Percentiles rank a stretch among this genome's conserved stretches.
Conservation (phyloP, 768 basidiomycete species). For the Cyclocybe cylindracea region DNA sequence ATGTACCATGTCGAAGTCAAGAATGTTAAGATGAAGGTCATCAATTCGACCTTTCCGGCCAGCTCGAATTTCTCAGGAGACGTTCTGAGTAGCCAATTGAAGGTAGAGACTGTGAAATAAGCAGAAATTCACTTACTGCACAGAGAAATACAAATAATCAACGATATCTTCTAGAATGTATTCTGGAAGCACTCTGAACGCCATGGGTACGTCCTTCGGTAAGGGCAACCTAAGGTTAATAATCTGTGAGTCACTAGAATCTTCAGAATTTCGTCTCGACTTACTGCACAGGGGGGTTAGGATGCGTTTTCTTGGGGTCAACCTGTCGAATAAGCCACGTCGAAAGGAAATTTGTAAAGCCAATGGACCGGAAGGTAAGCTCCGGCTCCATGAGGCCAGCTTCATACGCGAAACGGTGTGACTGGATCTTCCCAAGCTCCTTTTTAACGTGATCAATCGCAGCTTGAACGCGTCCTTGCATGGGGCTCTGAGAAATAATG, state of each 20-base stretch:
- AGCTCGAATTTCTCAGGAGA: conserved; percentile 82
- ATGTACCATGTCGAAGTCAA: conserved; percentile 95
- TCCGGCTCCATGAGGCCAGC: conserved; percentile 88
- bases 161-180: conserved; percentile 93
- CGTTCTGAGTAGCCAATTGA: conserved; percentile 35
- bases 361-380: conserved; percentile 73
- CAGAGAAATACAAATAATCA: conserved; percentile 83
- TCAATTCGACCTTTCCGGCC: conserved; percentile 81
- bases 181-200: conserved; percentile 89
- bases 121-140: conserved; percentile 54
- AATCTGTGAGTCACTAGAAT: not conserved
- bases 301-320: conserved; percentile 80
- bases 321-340: conserved; percentile 92
- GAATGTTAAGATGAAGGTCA: conserved; percentile 90
- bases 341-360: conserved; percentile 88
- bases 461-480: conserved; percentile 76
- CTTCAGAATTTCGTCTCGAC: conserved; percentile 24
- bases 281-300: conserved; percentile 65
- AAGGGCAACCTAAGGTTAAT: conserved; percentile 67
- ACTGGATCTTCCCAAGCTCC: conserved; percentile 69
- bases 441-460: conserved; percentile 77
- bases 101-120: not conserved
- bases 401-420: conserved; percentile 79
- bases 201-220: conserved; percentile 79
- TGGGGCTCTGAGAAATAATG: conserved; percentile 48